These are phyloP conservation scores for Lentithecium fluviatile DNA, from an alignment of 495 filamentous ascomycete genomes.

Conservation along the genomic window DNA sequence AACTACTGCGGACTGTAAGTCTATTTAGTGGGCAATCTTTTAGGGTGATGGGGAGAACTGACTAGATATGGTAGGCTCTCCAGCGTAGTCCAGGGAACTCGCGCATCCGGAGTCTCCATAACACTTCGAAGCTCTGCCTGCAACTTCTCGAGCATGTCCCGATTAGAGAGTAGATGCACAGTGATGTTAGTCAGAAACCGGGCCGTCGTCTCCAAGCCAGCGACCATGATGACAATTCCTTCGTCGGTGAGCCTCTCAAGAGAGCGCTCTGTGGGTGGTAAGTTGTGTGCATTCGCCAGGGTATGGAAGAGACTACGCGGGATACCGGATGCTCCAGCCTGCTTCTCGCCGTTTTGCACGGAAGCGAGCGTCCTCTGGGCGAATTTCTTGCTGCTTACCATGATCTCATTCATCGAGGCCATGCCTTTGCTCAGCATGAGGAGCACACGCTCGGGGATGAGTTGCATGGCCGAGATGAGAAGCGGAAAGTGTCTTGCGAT, in stretches of 20 bases:
- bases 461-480: background rate
- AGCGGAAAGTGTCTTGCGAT: background rate
- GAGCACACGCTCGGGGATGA: background rate
- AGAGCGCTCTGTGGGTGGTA: conserved; percentile 9
- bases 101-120: background rate
- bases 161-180: conserved; percentile 4
- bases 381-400: too few species aligned
- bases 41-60: background rate
- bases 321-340: background rate
- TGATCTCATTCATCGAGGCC: background rate
- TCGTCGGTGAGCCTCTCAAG: conserved; percentile 12
- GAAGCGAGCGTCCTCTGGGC: background rate
- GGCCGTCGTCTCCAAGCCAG: conserved; percentile 19
- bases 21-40: background rate
- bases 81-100: background rate
- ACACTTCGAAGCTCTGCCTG: background rate
- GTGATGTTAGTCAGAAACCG: background rate
- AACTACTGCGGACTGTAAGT: conserved; percentile 1
- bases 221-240: conserved; percentile 5
- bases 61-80: conserved; percentile 1
- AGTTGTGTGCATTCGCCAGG: background rate
- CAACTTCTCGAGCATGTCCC: background rate
- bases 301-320: background rate
- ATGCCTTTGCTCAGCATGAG: background rate
- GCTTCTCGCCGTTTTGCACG: background rate